phyloP scores from a whole-genome alignment of 2,329 filamentous ascomycete species.

The Ilyonectria destructans region DNA sequence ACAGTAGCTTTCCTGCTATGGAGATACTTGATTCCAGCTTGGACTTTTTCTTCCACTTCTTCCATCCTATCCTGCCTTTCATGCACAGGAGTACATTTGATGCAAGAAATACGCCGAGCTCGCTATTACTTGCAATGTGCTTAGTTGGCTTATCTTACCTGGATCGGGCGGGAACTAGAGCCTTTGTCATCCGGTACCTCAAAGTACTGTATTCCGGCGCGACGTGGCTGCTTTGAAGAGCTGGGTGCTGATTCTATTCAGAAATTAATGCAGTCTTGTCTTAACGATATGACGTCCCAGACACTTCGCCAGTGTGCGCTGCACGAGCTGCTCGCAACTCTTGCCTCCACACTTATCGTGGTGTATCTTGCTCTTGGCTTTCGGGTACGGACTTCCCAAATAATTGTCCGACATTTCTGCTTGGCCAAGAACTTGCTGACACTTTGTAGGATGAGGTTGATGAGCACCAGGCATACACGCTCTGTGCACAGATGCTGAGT shows the following conservation, averaged over 20 bases:
- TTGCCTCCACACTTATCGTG: slow-evolving; percentile 19
- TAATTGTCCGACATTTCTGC: not conserved
- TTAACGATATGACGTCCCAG: slow-evolving; percentile 10
- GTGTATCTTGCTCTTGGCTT: slow-evolving; percentile 27
- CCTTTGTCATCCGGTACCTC: slow-evolving; percentile 22
- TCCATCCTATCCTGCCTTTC: slow-evolving; percentile 27
- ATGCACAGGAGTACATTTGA: slow-evolving; percentile 32
- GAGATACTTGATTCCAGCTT: slow-evolving; percentile 31
- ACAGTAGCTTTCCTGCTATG: not conserved
- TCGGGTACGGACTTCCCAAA: not conserved
- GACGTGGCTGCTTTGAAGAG: not conserved
- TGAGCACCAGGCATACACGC: slow-evolving; percentile 13
- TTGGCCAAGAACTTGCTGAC: not conserved
- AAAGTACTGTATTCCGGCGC: not conserved
- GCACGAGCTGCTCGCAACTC: slow-evolving; percentile 12
- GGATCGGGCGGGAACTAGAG: slow-evolving; percentile 12
- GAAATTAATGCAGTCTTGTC: slow-evolving; percentile 14
- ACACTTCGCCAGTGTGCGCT: not conserved
- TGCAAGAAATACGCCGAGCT: slow-evolving; percentile 11
- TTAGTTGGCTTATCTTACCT: slow-evolving; percentile 28
- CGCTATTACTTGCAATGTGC: slow-evolving; percentile 31
- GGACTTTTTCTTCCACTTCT: slow-evolving; percentile 35
- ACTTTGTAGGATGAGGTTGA: slow-evolving; percentile 20
- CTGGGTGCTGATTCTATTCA: not conserved
- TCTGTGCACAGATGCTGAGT: slow-evolving; percentile 28